Percentiles rank a stretch among this genome's conserved stretches.
Evolutionary conservation across 768 basidiomycete genomes (phyloP).

Genomic region (Pleurotus citrinopileatus): DNA sequence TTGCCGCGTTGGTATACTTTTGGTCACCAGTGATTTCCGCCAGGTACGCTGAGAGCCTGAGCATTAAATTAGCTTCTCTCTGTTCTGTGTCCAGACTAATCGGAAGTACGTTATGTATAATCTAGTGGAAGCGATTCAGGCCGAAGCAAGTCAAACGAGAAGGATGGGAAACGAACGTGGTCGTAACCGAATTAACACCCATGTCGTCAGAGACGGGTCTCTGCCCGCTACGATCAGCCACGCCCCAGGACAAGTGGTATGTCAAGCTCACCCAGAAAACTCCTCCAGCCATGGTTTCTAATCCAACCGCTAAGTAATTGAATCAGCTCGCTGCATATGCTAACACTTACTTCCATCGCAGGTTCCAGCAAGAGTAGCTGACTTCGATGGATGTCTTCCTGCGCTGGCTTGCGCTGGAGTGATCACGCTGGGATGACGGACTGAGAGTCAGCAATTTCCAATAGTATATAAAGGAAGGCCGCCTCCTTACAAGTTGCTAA

Average conservation of each 20-base stretch:
- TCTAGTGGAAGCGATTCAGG: slow-evolving; percentile 24
- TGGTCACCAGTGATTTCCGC: slow-evolving; percentile 41
- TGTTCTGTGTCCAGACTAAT: too few relatives aligned
- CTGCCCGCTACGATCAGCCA: slow-evolving; percentile 22
- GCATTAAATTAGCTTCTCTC: too few relatives aligned
- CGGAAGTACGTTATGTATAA: slow-evolving; percentile 39
- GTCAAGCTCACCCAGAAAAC: slow-evolving; percentile 47
- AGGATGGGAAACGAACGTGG: slow-evolving; percentile 33
- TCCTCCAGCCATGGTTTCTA: slow-evolving; percentile 51
- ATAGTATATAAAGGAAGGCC: not conserved
- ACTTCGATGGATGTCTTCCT: slow-evolving; percentile 37
- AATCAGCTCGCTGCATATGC: not conserved
- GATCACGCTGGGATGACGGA: slow-evolving; percentile 31
- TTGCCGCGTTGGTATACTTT: slow-evolving; percentile 45
- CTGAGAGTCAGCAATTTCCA: not conserved
- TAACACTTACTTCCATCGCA: slow-evolving; percentile 40
- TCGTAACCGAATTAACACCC: slow-evolving; percentile 47
- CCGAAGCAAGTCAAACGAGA: not conserved
- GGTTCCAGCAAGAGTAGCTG: slow-evolving; percentile 34
- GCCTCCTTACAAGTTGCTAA: slow-evolving; percentile 45
- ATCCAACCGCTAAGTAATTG: too few relatives aligned
- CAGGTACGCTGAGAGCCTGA: slow-evolving; percentile 47
- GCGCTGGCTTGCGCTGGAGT: slow-evolving; percentile 35
- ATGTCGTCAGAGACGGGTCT: slow-evolving; percentile 40
- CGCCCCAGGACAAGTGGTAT: not conserved